Evolutionary conservation across 176 grass and related monocot species (phyloP), one percentile per base, ranked within the genome.

Genomic region (Triticum monococcum): DNA sequence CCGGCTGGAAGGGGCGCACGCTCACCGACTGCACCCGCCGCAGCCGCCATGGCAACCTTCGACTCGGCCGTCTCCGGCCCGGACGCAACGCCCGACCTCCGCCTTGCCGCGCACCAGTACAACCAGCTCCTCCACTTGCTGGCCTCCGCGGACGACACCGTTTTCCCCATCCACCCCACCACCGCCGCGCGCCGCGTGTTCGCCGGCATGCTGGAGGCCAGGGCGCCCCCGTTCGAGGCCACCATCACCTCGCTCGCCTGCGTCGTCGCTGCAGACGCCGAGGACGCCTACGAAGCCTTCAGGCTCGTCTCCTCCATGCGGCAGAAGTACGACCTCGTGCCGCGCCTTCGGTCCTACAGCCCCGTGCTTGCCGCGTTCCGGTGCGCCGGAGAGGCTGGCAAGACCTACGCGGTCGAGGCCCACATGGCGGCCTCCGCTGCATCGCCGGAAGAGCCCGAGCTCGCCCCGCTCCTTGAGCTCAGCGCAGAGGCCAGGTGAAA

Each of bases 241-340:
- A 88, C 92, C 75, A 94, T 97, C 83, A 97, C 92, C 52, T 86
- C 85, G 22, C 85, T 97, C 68, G 83, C 93, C 5, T 85, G 89
- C 80, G 63, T 92, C 65, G 64, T 62, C 46, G 91, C 89, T 30
- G 65, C 67, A 5, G 87, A 75, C 36, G 74, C 41, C 1, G 82
- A 87, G 71, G 64, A 92, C 11, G 90, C 90, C 0, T 83, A 84
- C 3, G 93, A 90, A 73, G 94, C 91, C 2, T 97, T 92, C 7
- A 5, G 87, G 82, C 31, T 87, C 89, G 50, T 30, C 28, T 90
- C 69, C 33, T 33, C 9, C 38, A 40, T 40, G 38, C 9, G 38
- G 9, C 9, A 40, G 38, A 40, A 40, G 82, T 94, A 45, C 28
- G 72, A 6, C 94, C 38, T 40, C 38, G 38, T 7, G 38, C 38